Percentiles rank a stretch among this genome's conserved stretches.
phyloP scores from a whole-genome alignment of 208 protist genomes.

The Leishmania mexicana region DNA sequence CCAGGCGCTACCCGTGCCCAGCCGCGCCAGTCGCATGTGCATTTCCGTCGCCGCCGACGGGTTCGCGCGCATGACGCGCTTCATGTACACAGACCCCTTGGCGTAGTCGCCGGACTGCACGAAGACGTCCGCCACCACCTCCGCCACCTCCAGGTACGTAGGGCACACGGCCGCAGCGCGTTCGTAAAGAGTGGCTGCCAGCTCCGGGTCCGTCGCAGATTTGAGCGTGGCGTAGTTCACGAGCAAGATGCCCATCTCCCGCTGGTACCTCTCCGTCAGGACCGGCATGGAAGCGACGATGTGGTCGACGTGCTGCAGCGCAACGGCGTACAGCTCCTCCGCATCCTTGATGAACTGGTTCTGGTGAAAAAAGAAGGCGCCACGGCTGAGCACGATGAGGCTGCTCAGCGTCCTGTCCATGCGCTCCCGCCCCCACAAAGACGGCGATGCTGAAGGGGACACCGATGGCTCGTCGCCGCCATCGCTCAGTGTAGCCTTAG shows the following conservation, averaged over 20 bases:
- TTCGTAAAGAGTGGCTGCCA: conserved; percentile 62
- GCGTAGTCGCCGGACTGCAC: conserved; percentile 65
- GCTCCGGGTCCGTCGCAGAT: conserved; percentile 17
- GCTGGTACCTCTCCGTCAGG: conserved; percentile 34
- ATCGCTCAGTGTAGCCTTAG: background rate
- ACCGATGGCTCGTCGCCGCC: background rate
- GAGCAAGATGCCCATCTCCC: conserved; percentile 69
- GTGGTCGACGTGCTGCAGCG: conserved; percentile 46
- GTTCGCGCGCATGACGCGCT: conserved; percentile 37
- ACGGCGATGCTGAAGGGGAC: background rate
- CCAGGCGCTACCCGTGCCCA: conserved; percentile 53
- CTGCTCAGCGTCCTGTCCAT: conserved; percentile 41
- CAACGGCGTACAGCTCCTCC: conserved; percentile 71
- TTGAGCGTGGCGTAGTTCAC: conserved; percentile 82
- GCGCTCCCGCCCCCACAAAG: conserved; percentile 19
- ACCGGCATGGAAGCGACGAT: conserved; percentile 23
- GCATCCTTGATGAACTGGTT: conserved; percentile 59
- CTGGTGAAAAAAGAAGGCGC: conserved; percentile 83
- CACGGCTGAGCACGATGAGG: conserved; percentile 79
- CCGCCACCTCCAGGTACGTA: conserved; percentile 53
- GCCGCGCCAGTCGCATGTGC: conserved; percentile 43
- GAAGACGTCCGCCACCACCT: conserved; percentile 71
- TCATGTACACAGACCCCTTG: conserved; percentile 57
- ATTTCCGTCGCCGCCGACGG: conserved; percentile 32
- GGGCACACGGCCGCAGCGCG: conserved; percentile 51